Conservation (phyloP, 176 grass and related monocot genomes). For the Phyllostachys edulis region DNA sequence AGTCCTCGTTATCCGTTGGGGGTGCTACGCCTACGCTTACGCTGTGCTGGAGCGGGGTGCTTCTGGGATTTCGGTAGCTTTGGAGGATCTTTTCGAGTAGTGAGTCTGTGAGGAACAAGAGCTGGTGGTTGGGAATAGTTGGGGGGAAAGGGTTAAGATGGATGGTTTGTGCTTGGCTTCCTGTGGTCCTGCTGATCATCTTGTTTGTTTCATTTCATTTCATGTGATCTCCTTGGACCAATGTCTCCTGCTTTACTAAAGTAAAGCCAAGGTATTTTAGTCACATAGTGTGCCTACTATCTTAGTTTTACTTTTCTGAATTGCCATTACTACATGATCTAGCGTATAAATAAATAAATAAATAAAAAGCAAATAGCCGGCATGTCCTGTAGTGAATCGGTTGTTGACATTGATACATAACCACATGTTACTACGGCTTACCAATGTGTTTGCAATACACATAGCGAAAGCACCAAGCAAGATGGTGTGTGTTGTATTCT, state of each 20-base stretch:
- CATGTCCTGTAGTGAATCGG: not conserved
- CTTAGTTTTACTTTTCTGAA: too few species aligned
- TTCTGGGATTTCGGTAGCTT: not conserved
- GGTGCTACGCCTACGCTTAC: fast-evolving
- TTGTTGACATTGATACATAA: not conserved
- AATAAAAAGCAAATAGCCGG: not conserved
- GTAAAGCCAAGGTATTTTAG: not conserved
- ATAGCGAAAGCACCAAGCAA: not conserved
- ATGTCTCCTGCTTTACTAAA: not conserved
- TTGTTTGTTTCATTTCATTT: not conserved
- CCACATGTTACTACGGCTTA: too few species aligned
- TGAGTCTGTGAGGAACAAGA: not conserved
- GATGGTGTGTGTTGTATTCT: not conserved
- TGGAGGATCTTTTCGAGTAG: not conserved
- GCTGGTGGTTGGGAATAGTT: not conserved
- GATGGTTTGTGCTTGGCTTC: not conserved
- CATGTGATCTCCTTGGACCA: not conserved
- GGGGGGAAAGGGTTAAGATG: too few species aligned
- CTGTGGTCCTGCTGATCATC: not conserved
- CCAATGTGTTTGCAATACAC: too few species aligned
- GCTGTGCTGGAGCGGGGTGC: not conserved
- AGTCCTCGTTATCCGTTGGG: not conserved
- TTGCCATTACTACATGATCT: too few species aligned
- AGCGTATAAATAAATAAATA: not conserved
- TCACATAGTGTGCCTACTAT: too few species aligned